phyloP scores from a whole-genome alignment of 805 yeast genomes.

The Schizosaccharomyces japonicus region DNA sequence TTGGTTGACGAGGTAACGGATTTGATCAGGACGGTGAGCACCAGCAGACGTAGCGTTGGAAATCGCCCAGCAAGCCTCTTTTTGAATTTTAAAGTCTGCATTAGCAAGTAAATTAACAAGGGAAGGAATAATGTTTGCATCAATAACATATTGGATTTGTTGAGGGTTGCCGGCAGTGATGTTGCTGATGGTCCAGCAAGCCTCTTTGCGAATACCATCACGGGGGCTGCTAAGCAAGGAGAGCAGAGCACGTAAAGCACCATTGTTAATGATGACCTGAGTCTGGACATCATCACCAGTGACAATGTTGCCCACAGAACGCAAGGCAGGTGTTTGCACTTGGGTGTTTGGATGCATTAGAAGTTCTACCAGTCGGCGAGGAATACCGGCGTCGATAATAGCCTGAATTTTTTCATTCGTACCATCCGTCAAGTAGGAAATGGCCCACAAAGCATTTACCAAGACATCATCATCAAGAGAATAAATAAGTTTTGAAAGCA shows the following conservation, averaged over 20 bases:
- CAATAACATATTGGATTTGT: conserved; percentile 95
- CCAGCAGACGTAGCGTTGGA: conserved; percentile 98
- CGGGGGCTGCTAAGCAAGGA: conserved; percentile 61
- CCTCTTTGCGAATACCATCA: conserved; percentile 86
- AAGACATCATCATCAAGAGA: conserved; percentile 80
- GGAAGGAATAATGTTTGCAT: conserved; percentile 80
- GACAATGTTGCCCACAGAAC: conserved; percentile 94
- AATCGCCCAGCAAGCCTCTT: conserved; percentile 98
- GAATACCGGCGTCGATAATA: conserved; percentile 87
- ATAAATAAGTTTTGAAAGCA: conserved; percentile 71
- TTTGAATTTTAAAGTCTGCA: conserved; percentile 87
- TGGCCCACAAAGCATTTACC: conserved; percentile 97
- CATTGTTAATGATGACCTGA: conserved; percentile 78
- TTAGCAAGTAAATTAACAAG: conserved; percentile 49
- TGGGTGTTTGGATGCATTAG: conserved; percentile 52
- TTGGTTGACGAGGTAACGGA: conserved; percentile 73
- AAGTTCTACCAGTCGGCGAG: conserved; percentile 77
- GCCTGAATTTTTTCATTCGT: conserved; percentile 84
- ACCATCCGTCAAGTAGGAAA: conserved; percentile 83
- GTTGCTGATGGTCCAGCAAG: conserved; percentile 96
- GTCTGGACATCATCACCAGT: conserved; percentile 94
- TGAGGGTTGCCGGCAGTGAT: conserved; percentile 91
- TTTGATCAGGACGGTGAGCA: conserved; percentile 70
- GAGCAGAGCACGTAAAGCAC: conserved; percentile 67
- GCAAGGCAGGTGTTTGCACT: conserved; percentile 88